Evolutionary conservation across 1,139 yeast species (phyloP), one percentile per base, ranked within the genome.

Genomic region (Candida smagusa): DNA sequence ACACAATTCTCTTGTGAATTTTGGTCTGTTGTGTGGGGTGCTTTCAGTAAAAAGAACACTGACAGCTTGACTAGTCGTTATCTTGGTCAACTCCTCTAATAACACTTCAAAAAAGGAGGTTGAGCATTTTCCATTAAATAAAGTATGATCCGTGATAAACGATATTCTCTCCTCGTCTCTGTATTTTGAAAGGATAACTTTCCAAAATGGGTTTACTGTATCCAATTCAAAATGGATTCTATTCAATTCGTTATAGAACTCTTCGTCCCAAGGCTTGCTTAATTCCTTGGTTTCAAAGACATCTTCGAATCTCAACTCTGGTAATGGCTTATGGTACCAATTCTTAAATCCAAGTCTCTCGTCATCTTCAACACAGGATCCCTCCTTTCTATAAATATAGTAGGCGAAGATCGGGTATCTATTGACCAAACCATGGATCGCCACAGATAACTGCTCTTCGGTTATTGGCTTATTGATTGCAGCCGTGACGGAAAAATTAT

Each of bases 91-190:
- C 13, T 50, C 55, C 11, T 39, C 37, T 2, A 57, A 40, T 37
- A 68, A 53, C 23, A 63, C 63, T 9, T 51, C 45, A 35, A 65
- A 72, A 45, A 70, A 67, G 30, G 51, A 48, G 7, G 52, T 47
- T 1, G 58, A 68, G 2, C 69, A 50, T 11, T 50, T 52, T 3
- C 74, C 76, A 46, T 69, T 74, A 28, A 56, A 56, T 9, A 61
- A 44, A 1, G 59, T 30, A 45, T 70, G 76, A 44, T 67, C 67
- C 38, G 59, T 58, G 11, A 49, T 49, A 24, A 61, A 57, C 1
- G 63, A 41, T 4, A 65, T 28, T 28, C 58, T 49, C 30, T 50
- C 55, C 4, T 30, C 42, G 4, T 40, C 46, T n/a, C 43, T 40
- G n/a, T 47, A 47, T 29, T 52, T 47, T 23, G 26, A 23, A 0